Percentiles rank a stretch among this genome's conserved stretches.
Evolutionary conservation across 805 yeast species (phyloP).

Genomic region (Ogataea pini): DNA sequence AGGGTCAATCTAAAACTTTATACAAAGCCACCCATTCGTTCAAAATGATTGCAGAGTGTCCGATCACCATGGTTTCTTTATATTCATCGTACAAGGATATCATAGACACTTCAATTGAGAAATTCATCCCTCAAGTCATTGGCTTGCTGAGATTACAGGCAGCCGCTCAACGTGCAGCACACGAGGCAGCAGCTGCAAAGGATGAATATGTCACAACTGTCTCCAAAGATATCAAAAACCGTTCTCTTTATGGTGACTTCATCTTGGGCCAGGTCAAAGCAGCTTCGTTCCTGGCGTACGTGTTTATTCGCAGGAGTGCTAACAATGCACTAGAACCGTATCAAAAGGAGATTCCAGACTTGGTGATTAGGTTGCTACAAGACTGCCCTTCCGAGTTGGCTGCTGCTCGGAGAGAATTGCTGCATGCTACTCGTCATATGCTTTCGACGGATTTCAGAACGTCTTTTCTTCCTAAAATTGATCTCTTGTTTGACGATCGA

Average conservation of each 20-base stretch:
- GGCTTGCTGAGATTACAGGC: conserved; percentile 76
- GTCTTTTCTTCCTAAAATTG: conserved; percentile 82
- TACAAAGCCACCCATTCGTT: conserved; percentile 76
- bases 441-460: conserved; percentile 83
- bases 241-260: conserved; percentile 83
- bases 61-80: conserved; percentile 91
- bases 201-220: conserved; percentile 68
- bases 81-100: conserved; percentile 83
- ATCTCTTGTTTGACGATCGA: conserved; percentile 79
- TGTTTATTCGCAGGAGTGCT: conserved; percentile 81
- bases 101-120: conserved; percentile 68
- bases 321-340: conserved; percentile 60
- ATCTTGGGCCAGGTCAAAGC: conserved; percentile 94
- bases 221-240: conserved; percentile 71
- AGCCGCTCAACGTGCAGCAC: conserved; percentile 72
- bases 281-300: conserved; percentile 91
- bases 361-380: conserved; percentile 80
- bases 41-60: conserved; percentile 93
- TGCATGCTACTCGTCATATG: conserved; percentile 95
- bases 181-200: conserved; percentile 53
- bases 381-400: conserved; percentile 95
- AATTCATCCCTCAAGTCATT: conserved; percentile 79
- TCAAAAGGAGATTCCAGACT: conserved; percentile 74
- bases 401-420: conserved; percentile 85
- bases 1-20: conserved; percentile 49